Conservation (phyloP, 805 yeast genomes). For the Scheffersomyces ergatensis region DNA sequence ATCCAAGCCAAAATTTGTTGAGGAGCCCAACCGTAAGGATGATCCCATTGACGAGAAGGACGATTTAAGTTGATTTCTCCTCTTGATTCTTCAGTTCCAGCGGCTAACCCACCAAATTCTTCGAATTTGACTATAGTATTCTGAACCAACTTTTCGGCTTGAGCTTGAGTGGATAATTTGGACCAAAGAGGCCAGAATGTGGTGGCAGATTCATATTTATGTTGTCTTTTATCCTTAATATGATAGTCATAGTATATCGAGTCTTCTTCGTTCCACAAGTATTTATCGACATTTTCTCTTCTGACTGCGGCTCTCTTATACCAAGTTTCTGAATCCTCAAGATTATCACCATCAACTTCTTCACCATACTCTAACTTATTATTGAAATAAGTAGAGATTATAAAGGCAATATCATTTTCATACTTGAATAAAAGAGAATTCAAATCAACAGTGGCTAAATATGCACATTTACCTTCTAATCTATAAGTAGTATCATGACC, state of each 20-base stretch:
- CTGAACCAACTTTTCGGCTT: conserved; percentile 62
- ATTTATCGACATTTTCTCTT: conserved; percentile 55
- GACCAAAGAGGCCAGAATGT: conserved; percentile 94
- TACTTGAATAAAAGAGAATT: conserved; percentile 85
- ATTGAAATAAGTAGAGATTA: conserved; percentile 55
- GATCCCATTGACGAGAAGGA: conserved; percentile 98
- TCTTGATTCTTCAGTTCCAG: conserved; percentile 74
- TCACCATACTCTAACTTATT: conserved; percentile 39
- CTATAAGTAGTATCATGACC: conserved; percentile 96
- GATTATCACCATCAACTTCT: conserved; percentile 3
- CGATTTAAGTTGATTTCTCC: conserved; percentile 66
- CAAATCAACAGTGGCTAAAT: conserved; percentile 86
- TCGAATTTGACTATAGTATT: conserved; percentile 69
- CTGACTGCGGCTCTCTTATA: conserved; percentile 52
- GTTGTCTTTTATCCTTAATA: conserved; percentile 51
- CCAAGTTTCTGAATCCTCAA: conserved; percentile 61
- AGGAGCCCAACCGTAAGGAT: conserved; percentile 98
- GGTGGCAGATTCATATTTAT: conserved; percentile 80
- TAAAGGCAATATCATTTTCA: conserved; percentile 76
- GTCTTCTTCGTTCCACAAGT: conserved; percentile 79
- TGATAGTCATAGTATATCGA: conserved; percentile 86
- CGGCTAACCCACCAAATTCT: conserved; percentile 82
- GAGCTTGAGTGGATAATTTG: conserved; percentile 58
- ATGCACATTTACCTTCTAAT: conserved; percentile 85
- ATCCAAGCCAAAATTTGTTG: conserved; percentile 95